Conservation (phyloP, 768 basidiomycete species). For the Rhodotorula babjevae region DNA sequence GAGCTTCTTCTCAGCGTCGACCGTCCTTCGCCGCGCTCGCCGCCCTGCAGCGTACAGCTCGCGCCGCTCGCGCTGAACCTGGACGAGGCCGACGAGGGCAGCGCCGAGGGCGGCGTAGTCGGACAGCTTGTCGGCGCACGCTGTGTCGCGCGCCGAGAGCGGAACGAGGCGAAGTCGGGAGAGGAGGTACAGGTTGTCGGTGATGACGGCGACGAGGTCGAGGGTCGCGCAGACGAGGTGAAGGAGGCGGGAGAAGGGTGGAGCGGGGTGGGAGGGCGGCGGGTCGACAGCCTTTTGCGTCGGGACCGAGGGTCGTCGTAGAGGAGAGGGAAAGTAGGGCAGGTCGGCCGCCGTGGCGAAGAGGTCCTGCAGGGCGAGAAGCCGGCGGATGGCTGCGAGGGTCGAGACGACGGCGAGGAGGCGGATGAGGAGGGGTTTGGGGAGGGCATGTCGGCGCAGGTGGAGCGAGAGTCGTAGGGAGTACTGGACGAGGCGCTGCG, state of each 20-base stretch:
- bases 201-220: background rate
- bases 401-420: slow-evolving; percentile 14
- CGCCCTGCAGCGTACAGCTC: background rate
- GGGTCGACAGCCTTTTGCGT: too few relatives aligned
- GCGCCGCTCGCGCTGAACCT: background rate
- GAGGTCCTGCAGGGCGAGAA: background rate
- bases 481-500: slow-evolving; percentile 22
- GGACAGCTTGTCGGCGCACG: background rate
- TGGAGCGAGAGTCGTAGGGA: background rate
- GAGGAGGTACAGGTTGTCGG: slow-evolving; percentile 22
- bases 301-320: too few relatives aligned
- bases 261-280: background rate
- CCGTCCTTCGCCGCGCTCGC: background rate
- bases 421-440: background rate
- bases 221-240: background rate
- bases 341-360: background rate
- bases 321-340: too few relatives aligned
- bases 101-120: background rate
- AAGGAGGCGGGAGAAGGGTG: background rate
- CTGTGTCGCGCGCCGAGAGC: background rate
- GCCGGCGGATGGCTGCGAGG: slow-evolving; percentile 1
- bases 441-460: background rate
- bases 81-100: background rate
- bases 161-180: slow-evolving; percentile 1
- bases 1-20: background rate